Evolutionary conservation across 305 asterid species (phyloP), one percentile per base, ranked within the genome.

Genomic region (Fraxinus xanthoxyloides): DNA sequence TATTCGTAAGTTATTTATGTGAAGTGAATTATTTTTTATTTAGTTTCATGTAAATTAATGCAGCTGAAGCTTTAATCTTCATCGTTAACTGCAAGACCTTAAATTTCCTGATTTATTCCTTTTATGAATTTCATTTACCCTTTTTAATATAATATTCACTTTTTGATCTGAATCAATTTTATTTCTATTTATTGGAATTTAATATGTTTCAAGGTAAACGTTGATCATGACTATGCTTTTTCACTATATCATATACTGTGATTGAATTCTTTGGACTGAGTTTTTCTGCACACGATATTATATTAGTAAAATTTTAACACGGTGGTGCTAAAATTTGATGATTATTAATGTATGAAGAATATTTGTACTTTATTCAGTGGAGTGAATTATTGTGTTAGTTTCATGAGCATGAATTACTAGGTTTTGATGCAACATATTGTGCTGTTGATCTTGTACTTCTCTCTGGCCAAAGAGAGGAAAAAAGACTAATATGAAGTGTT

Each of bases 31-130:
- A 24, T 61, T 23, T 15, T 61, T 23, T 21, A 59, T 7, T 59
- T 61, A 61, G 72, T 21, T 21, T 23, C 30, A 2, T 61, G 72
- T 23, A 61, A 23, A 23, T 61, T 61, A 61, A 61, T 61, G 30
- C 70, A 1, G 30, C 70, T 0, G 5, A 23, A 21, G 5, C 6
- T 7, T 23, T 84, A 4, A 89, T 77, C 90, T 90, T 38, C 88
- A 85, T 82, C 87, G 95, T 86, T 76, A 79, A 81, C 77, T 88
- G 92, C 92, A 97, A 83, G 97, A 94, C 85, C 97, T 98, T 95
- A 85, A 83, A 10, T 80, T 54, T 13, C 81, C 79, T 70, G 81
- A 82, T 82, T 84, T 84, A 69, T 54, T 76, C 28, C 32, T 34
- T 43, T 81, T 7, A 54, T 80, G 32, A 17, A 46, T 65, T 73